These are phyloP conservation scores for Tubosaeta sp. DNA, from an alignment of 768 basidiomycete genomes.

Conservation along the genomic window DNA sequence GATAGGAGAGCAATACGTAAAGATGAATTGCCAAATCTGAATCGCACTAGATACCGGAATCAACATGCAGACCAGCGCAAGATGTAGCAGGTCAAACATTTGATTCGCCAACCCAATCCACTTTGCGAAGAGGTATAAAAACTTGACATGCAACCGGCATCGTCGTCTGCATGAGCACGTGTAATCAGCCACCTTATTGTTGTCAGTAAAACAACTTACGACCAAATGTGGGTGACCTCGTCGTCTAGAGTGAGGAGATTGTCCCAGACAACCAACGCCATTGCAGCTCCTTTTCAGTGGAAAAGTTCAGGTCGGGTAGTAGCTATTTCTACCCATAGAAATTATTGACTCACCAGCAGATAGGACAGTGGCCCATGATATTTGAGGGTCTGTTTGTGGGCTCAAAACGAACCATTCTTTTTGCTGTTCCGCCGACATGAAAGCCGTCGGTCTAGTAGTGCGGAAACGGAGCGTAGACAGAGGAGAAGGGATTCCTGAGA, in stretches of 20 bases:
- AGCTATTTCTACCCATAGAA: not conserved
- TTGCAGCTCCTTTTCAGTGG: slow-evolving; percentile 4
- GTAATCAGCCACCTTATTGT: not conserved
- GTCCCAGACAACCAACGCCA: slow-evolving; percentile 14
- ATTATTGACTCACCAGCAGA: slow-evolving; percentile 13
- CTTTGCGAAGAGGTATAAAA: slow-evolving; percentile 19
- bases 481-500: not conserved
- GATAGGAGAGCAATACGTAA: not conserved
- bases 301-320: not conserved
- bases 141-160: slow-evolving; percentile 9
- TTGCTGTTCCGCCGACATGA: not conserved
- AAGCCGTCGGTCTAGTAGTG: too few relatives aligned
- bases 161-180: slow-evolving; percentile 2
- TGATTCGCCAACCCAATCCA: slow-evolving; percentile 20
- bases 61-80: not conserved
- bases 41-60: slow-evolving; percentile 2
- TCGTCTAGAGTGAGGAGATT: slow-evolving; percentile 13
- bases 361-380: not conserved
- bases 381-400: not conserved
- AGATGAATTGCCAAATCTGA: not conserved
- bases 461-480: too few relatives aligned
- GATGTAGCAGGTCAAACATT: slow-evolving; percentile 3
- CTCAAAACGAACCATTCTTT: slow-evolving; percentile 2
- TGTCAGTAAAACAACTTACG: slow-evolving; percentile 12
- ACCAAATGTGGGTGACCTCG: slow-evolving; percentile 19